These are phyloP conservation scores for Crotalaria pallida DNA, from an alignment of 306 rosid genomes.

Conservation along the genomic window DNA sequence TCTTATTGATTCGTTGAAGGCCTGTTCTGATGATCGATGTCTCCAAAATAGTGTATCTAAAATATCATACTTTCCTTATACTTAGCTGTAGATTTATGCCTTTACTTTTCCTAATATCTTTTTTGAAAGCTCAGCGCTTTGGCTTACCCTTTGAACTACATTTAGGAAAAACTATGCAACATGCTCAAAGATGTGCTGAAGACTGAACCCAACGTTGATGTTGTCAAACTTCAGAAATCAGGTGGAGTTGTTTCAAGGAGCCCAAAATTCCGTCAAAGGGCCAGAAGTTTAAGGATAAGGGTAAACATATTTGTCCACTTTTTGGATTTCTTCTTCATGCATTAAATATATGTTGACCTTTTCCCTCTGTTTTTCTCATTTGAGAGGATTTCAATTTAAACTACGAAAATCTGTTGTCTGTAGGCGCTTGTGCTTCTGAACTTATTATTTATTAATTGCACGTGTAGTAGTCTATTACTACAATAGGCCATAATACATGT, in stretches of 20 bases:
- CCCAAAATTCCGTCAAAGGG: slow-evolving; percentile 64
- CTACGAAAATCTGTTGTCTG: not conserved
- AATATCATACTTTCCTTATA: not conserved
- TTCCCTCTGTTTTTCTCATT: not conserved
- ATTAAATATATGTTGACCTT: not conserved
- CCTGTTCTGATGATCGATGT: not conserved
- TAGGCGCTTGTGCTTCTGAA: not conserved
- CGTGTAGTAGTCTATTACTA: not conserved
- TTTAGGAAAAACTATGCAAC: no score
- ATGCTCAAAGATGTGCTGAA: no score
- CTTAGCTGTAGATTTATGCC: not conserved
- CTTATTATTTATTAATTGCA: not conserved
- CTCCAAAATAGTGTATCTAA: not conserved
- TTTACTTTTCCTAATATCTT: not conserved
- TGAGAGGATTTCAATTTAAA: slow-evolving; percentile 9
- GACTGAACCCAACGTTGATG: slow-evolving; percentile 80
- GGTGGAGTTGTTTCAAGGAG: slow-evolving; percentile 96
- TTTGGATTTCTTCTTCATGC: not conserved
- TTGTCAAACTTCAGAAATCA: slow-evolving; percentile 92
- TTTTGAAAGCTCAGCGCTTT: slow-evolving; percentile 6
- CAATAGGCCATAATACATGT: not conserved
- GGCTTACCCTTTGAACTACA: slow-evolving; percentile 18
- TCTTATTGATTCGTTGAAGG: not conserved
- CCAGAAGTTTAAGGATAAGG: slow-evolving; percentile 82
- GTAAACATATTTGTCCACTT: slow-evolving; percentile 31